These are phyloP conservation scores for Flaveria bidentis DNA, from an alignment of 129 eudicot species.

Conservation along the genomic window DNA sequence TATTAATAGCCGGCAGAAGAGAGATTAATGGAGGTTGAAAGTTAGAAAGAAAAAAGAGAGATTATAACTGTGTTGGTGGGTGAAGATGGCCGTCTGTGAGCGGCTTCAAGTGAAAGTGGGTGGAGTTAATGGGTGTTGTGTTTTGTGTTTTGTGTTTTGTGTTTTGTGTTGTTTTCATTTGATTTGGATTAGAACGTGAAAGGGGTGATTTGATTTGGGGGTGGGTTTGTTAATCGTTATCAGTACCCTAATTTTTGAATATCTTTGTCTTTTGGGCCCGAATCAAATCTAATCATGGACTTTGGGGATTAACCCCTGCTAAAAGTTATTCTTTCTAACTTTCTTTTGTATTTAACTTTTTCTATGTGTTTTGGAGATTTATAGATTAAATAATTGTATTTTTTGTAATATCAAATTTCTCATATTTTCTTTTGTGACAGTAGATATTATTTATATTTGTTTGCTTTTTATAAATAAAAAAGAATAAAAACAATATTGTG, in stretches of 20 bases:
- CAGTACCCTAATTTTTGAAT: slow-evolving; percentile 31
- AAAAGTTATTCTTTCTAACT: background rate
- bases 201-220: slow-evolving; percentile 6
- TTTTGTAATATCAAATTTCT: background rate
- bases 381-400: too few species aligned
- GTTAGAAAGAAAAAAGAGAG: background rate
- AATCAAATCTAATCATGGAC: slow-evolving; percentile 21
- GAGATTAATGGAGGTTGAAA: slow-evolving; percentile 13
- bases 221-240: slow-evolving; percentile 18
- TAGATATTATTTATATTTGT: background rate
- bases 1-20: slow-evolving; percentile 24
- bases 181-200: background rate
- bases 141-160: slow-evolving; percentile 36
- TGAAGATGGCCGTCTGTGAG: slow-evolving; percentile 24
- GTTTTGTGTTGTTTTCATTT: slow-evolving; percentile 33
- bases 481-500: background rate
- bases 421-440: too few species aligned
- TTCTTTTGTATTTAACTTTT: background rate
- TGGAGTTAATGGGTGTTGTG: slow-evolving; percentile 14
- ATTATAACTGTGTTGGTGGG: background rate
- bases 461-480: background rate
- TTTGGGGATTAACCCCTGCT: slow-evolving; percentile 12
- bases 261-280: slow-evolving; percentile 24
- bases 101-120: slow-evolving; percentile 29
- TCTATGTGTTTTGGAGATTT: background rate